A percentile compares a stretch with the other conserved stretches of the same genome.
These are phyloP conservation scores for Dianthus caryophyllus DNA, from an alignment of 148 eudicot genomes.

Conservation along the genomic window DNA sequence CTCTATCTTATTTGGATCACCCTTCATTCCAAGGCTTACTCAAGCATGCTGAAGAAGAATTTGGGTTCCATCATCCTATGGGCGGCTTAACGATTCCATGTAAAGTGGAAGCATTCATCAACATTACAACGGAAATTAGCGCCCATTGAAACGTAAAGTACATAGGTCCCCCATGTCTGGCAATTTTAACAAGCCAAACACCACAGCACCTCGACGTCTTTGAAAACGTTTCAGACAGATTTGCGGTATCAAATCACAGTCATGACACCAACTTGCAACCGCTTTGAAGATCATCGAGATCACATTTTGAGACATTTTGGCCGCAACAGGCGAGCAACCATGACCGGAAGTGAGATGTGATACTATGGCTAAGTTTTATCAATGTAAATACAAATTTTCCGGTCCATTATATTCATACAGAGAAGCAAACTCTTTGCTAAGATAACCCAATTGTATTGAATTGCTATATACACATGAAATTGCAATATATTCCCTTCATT, in stretches of 20 bases:
- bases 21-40: conserved; percentile 43
- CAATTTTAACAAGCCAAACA: too few species aligned
- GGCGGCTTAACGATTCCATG: conserved; percentile 56
- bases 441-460: background rate
- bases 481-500: background rate
- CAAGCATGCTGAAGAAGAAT: conserved; percentile 43
- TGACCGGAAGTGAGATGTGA: too few species aligned
- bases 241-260: too few species aligned
- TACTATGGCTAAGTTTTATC: background rate
- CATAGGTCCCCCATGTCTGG: background rate
- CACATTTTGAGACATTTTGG: too few species aligned
- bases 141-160: background rate
- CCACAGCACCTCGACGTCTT: too few species aligned
- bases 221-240: too few species aligned
- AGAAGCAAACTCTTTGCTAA: background rate
- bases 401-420: background rate
- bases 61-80: conserved; percentile 44
- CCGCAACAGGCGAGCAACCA: too few species aligned
- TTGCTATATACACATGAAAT: background rate
- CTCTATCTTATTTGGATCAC: conserved; percentile 41
- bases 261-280: too few species aligned
- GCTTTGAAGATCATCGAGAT: too few species aligned
- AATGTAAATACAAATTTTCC: background rate
- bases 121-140: conserved; percentile 20
- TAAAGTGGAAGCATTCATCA: conserved; percentile 38